phyloP scores from a whole-genome alignment of 805 yeast genomes.

The Lachancea cidri region DNA sequence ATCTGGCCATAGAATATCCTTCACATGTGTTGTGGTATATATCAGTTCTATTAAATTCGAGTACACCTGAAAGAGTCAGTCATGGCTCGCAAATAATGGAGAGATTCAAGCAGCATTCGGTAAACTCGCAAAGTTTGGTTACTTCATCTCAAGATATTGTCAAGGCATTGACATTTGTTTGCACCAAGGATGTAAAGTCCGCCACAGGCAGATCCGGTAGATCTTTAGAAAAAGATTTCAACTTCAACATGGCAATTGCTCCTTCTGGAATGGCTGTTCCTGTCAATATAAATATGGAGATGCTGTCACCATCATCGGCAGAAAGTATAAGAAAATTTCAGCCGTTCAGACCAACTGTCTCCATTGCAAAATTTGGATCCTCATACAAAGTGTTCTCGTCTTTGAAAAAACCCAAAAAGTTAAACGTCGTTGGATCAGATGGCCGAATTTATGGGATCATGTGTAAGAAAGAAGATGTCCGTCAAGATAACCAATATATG shows the following conservation, averaged over 20 bases:
- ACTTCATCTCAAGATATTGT: conserved; percentile 17
- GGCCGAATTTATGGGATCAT: conserved; percentile 68
- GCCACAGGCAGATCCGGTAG: conserved; percentile 24
- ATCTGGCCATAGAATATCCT: conserved; percentile 63
- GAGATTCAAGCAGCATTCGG: conserved; percentile 17
- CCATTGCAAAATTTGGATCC: conserved; percentile 61
- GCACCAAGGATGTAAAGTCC: conserved; percentile 23
- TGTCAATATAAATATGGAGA: conserved; percentile 61
- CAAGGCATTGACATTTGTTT: conserved; percentile 23
- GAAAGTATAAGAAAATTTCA: conserved; percentile 37
- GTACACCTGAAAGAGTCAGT: conserved; percentile 39
- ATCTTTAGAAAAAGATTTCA: conserved; percentile 37
- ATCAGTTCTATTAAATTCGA: conserved; percentile 62
- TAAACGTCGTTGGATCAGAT: conserved; percentile 72
- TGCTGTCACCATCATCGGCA: conserved; percentile 51
- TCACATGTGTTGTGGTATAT: conserved; percentile 73
- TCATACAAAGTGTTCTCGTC: conserved; percentile 70
- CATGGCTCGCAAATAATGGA: conserved; percentile 44
- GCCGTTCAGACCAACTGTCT: conserved; percentile 46
- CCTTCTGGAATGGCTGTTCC: conserved; percentile 67
- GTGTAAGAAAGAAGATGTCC: conserved; percentile 85
- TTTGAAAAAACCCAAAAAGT: conserved; percentile 79
- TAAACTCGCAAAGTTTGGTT: conserved; percentile 15
- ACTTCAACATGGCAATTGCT: conserved; percentile 37
- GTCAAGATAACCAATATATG: conserved; percentile 93